A percentile compares a stretch with the other conserved stretches of the same genome.
Evolutionary conservation across 805 yeast species (phyloP).

Genomic region (Ogataea salicorniae): DNA sequence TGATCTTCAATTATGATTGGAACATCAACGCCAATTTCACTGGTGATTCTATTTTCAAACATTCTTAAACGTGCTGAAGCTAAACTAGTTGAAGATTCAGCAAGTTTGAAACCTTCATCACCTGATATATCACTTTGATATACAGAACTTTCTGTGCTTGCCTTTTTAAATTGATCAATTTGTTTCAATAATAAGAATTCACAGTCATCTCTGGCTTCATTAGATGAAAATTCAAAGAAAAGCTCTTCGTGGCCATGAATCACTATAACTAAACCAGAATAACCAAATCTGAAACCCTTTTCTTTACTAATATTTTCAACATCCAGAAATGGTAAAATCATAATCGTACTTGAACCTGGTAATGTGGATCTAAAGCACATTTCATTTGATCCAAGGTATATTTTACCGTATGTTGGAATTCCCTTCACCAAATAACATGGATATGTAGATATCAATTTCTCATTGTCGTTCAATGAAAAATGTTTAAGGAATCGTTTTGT

Average conservation of each 20-base stretch:
- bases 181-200: slow-evolving; percentile 47
- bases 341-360: slow-evolving; percentile 71
- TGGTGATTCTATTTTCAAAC: slow-evolving; percentile 61
- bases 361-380: slow-evolving; percentile 78
- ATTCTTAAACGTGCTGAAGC: slow-evolving; percentile 58
- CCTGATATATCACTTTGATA: slow-evolving; percentile 12
- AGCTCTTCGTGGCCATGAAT: slow-evolving; percentile 74
- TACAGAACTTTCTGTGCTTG: slow-evolving; percentile 5
- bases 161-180: slow-evolving; percentile 37
- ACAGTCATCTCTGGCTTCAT: slow-evolving; percentile 67
- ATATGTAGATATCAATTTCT: slow-evolving; percentile 60
- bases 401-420: slow-evolving; percentile 77
- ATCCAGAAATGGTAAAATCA: slow-evolving; percentile 76
- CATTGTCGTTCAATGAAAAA: slow-evolving; percentile 55
- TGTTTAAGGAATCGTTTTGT: slow-evolving; percentile 57
- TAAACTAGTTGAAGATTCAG: slow-evolving; percentile 27
- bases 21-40: slow-evolving; percentile 56
- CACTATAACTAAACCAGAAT: slow-evolving; percentile 64
- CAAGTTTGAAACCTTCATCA: slow-evolving; percentile 28
- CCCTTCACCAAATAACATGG: slow-evolving; percentile 63
- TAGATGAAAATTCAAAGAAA: slow-evolving; percentile 68
- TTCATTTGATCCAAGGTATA: slow-evolving; percentile 62
- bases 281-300: slow-evolving; percentile 63
- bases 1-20: slow-evolving; percentile 68
- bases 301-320: slow-evolving; percentile 66